Conservation (phyloP, 2,329 filamentous ascomycete genomes). For the Exophiala bonariae region DNA sequence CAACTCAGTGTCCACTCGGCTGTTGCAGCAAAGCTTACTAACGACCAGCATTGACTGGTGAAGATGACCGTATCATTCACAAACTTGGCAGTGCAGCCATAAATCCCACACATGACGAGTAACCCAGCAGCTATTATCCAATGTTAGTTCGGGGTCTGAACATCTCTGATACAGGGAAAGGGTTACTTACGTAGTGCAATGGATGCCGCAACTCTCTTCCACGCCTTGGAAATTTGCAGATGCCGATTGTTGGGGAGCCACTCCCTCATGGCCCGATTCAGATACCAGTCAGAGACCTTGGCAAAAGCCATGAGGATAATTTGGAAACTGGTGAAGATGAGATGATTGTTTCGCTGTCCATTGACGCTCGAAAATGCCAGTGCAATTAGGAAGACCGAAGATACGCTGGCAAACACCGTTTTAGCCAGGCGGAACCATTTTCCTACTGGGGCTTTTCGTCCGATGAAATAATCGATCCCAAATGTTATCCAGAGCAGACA, state of each 20-base stretch:
- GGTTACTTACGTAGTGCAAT: conserved; percentile 5
- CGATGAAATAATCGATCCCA: conserved; percentile 8
- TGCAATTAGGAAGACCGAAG: too few species aligned
- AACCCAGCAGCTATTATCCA: conserved; percentile 1
- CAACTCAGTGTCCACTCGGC: conserved; percentile 9
- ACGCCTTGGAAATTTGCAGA: background rate
- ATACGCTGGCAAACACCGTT: background rate
- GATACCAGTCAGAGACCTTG: conserved; percentile 11
- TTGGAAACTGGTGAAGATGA: conserved; percentile 11
- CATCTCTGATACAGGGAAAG: too few species aligned
- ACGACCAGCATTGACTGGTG: conserved; percentile 6
- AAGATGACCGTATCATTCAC: conserved; percentile 6
- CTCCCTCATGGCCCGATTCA: conserved; percentile 1
- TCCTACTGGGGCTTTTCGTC: conserved; percentile 1
- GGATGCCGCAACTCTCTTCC: conserved; percentile 5
- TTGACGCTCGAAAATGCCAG: background rate
- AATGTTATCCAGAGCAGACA: conserved; percentile 6
- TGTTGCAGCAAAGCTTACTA: conserved; percentile 8
- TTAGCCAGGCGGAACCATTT: conserved; percentile 5
- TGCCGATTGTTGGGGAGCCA: conserved; percentile 6
- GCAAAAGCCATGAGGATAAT: conserved; percentile 7
- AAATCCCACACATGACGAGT: conserved; percentile 5
- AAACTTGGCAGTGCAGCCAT: conserved; percentile 6
- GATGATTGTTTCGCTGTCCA: conserved; percentile 4
- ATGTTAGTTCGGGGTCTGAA: background rate